These are phyloP conservation scores for Colletotrichum liriopes DNA, from an alignment of 2,329 filamentous ascomycete species.

Conservation along the genomic window DNA sequence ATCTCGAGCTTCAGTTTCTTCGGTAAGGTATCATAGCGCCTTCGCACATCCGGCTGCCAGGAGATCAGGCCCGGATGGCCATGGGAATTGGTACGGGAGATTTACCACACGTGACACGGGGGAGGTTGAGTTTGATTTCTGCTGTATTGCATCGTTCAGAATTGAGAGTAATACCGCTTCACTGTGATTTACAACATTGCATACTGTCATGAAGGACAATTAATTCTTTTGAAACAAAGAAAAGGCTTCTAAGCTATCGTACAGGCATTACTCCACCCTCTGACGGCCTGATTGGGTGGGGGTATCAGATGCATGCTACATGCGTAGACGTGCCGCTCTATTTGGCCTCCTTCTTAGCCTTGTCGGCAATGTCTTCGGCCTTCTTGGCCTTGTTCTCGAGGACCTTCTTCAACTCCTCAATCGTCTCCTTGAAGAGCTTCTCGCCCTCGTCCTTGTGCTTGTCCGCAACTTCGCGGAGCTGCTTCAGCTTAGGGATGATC, in stretches of 20 bases:
- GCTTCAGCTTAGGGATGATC: slow-evolving; percentile 76
- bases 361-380: slow-evolving; percentile 71
- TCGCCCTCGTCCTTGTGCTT: slow-evolving; percentile 80
- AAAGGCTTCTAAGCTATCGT: not conserved
- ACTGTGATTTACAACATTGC: not conserved
- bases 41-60: too few species aligned
- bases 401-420: slow-evolving; percentile 76
- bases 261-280: not conserved
- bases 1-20: too few species aligned
- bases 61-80: too few species aligned
- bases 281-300: not conserved
- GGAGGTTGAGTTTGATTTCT: too few species aligned
- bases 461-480: slow-evolving; percentile 75
- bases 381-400: slow-evolving; percentile 72
- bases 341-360: slow-evolving; percentile 65
- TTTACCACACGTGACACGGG: too few species aligned
- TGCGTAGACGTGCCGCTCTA: slow-evolving; percentile 44
- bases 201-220: not conserved
- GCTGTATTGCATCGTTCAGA: too few species aligned
- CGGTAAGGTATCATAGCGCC: too few species aligned
- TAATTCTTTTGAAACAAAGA: not conserved
- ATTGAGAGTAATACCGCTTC: not conserved
- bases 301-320: not conserved
- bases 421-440: slow-evolving; percentile 77
- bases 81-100: too few species aligned